Base-by-base conservation (phyloP, 73 alveolate genomes). In the Blepharisma stoltei region DNA sequence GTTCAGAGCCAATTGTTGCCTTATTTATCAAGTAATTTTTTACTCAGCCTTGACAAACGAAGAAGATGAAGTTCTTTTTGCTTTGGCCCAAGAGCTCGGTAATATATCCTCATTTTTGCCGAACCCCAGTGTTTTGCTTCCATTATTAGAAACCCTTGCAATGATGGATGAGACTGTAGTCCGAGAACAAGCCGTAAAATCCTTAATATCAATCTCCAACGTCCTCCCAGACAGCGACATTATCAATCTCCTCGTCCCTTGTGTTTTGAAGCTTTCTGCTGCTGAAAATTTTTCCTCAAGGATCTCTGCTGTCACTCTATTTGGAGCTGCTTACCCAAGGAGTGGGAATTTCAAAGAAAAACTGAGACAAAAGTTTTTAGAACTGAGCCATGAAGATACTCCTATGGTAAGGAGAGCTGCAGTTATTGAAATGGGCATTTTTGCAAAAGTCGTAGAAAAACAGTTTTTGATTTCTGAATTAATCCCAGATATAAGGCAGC, bases 341-440 rank as follows among this genome's bases (percentile, higher is more conserved):
- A 89, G 98, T 4, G 98, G 98, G 47, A 77, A 90, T 78, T 89
- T 90, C 78, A 93, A 90, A 80, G 99, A 95, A 77, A 95, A 94
- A 84, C 89, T 95, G 54, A 89, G 98, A 77, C 84, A 89, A 84
- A 92, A 92, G 87, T 95, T 94, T 86, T 83, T 94, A 52, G 98
- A 95, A 84, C 89, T 95, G 67, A 93, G 99, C 78, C 91, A 92
- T 77, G 99, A 95, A 84, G 99, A 95, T 65, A 95, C 98, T 50
- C 99, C 99, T 54, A 95, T 95, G 95, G 93, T 95, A 54, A 92
- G 98, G 80, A 90, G 99, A 78, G 97, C 98, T 5, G 97, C 95
- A 9, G 98, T 98, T 6, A 81, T 91, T 23, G 91, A 92, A 85
- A 89, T 95, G 67, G 99, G 99, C n/a, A 89, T 9, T 60, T 60